These are phyloP conservation scores for Triticum dicoccoides DNA, from an alignment of 176 grass and related monocot genomes.

Conservation along the genomic window DNA sequence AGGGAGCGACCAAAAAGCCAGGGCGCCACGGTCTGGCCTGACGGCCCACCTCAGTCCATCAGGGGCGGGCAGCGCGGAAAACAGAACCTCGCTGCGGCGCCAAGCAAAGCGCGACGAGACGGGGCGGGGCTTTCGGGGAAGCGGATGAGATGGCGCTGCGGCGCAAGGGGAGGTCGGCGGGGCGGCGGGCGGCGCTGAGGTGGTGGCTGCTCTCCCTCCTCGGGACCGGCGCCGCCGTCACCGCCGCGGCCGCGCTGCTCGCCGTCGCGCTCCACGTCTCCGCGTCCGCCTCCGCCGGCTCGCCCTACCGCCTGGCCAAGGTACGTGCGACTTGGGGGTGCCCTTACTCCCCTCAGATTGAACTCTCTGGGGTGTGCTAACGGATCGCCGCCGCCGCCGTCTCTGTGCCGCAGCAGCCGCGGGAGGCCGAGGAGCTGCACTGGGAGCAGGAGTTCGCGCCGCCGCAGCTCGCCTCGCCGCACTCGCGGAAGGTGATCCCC, in stretches of 20 bases:
- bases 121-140: not conserved
- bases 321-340: not conserved
- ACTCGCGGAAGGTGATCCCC: constrained; percentile 53
- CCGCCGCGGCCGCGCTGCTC: constrained; percentile 47
- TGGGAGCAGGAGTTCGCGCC: constrained; percentile 77
- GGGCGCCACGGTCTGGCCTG: not conserved
- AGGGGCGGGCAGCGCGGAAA: not conserved
- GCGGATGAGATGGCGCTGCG: constrained; percentile 41
- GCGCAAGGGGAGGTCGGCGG: constrained; percentile 47
- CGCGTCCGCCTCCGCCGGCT: constrained; percentile 2
- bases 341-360: not conserved
- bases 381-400: not conserved
- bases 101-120: not conserved
- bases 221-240: constrained; percentile 38
- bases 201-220: constrained; percentile 46
- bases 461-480: constrained; percentile 60
- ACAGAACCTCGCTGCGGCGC: not conserved
- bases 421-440: constrained; percentile 59
- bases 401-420: constrained; percentile 30
- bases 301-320: constrained; percentile 53
- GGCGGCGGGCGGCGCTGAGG: constrained; percentile 31
- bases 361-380: not conserved
- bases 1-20: not conserved
- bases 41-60: not conserved
- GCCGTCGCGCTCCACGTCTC: constrained; percentile 51